Base-by-base conservation (phyloP, 306 rosid genomes). In the Ormosia emarginata region DNA sequence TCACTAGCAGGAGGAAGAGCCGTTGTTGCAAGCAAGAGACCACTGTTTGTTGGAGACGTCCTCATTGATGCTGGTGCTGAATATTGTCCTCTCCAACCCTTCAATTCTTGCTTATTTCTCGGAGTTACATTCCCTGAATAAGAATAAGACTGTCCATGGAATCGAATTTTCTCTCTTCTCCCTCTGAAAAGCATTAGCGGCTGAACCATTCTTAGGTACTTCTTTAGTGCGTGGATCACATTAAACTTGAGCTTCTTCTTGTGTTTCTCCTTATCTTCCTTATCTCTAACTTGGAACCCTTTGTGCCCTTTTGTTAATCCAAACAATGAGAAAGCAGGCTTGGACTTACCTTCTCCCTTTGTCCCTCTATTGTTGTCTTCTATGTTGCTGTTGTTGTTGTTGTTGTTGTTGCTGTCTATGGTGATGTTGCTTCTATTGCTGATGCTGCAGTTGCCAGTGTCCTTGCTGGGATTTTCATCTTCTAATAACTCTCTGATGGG, bases 31-130 rank as follows among this genome's bases (percentile, higher is more conserved):
- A 87, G 55, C n/a, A 90, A 81, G 41, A 89, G 83, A 43, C 99
- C 98, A 71, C 98, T 94, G 36, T 96, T 96, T 75, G 97, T 74
- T 50, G 99, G 99, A 13, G 99, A 96, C 13, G 92, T 90, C 49
- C 94, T 89, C 94, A 92, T 90, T 39, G 99, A 94, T 9, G 98
- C 98, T 12, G 99, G 99, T 30, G 99, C 99, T 70, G 99, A 91
- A 57, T 70, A 88, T 68, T 91, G 84, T 13, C 90, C 94, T 66
- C 87, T 81, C 79, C 91, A 89, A 71, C 79, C 67, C 57, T 29
- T 81, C 15, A 71, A 65, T 10, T 85, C 86, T 68, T 79, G 40
- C 68, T 67, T 84, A 43, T 43, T 75, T 37, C 79, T 84, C 1
- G 85, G 74, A 33, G 84, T 83, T 1, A 43, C 58, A 78, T 72